Base-by-base conservation (phyloP, 108 stramenopile species). In the Schizochytrium sp. region DNA sequence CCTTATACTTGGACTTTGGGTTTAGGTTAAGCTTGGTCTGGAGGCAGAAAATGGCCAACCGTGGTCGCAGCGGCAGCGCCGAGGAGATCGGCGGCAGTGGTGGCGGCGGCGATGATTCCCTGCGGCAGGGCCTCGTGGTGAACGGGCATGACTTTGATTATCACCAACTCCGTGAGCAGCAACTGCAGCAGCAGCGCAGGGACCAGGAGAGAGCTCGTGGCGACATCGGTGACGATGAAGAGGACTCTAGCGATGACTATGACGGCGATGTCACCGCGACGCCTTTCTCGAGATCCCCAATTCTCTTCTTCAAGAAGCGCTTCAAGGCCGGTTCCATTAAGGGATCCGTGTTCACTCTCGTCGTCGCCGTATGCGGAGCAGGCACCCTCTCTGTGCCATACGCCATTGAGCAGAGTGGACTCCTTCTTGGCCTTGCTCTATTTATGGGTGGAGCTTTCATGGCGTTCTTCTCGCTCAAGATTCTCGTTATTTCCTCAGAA, bases 301-400 rank as follows among this genome's bases (percentile, higher is more conserved):
- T 83, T n/a, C 47, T 83, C 50, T 83, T 83, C 76, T 83, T 83
- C 53, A 49, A 55, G 76, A 55, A 83, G 28, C 47, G 76, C 47
- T 83, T 83, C 76, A 49, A 83, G 76, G 76, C 76, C 76, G 76
- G 76, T 8, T 83, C 76, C 17, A 83, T 83, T 53, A 83, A 83
- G 53, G 76, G 76, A n/a, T 38, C 28, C 50, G 76, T 83, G 0
- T 83, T 83, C 1, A 83, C 76, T 17, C 53, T 83, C 50, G 76
- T 83, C 10, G 76, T 83, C 50, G 76, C 76, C 76, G 53, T 83
- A 47, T 49, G 47, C 50, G 76, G 76, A 47, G 76, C 76, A n/a
- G 76, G 76, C 50, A 83, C 76, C 2, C 53, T 83, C 17, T 83
- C 76, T 47, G 76, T 83, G 12, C 76, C 76, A 7, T 83, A 83